Conservation (phyloP, 2,329 filamentous ascomycete species). For the Xylaria sp. region DNA sequence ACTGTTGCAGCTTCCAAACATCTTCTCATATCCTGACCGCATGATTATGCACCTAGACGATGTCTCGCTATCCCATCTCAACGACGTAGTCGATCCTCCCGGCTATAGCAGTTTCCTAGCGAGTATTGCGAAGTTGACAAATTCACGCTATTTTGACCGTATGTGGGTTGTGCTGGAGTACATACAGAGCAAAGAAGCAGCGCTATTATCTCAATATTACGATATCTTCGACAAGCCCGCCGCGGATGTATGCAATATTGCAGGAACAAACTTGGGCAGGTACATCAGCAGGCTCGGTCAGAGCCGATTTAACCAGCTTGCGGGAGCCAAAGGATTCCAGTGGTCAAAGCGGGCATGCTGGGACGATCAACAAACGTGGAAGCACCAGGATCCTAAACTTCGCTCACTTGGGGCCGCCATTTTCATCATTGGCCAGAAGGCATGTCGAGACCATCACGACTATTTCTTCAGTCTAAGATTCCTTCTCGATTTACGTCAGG, state of each 20-base stretch:
- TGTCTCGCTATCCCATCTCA: slow-evolving; percentile 10
- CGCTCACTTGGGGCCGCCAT: slow-evolving; percentile 17
- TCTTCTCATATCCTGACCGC: slow-evolving; percentile 16
- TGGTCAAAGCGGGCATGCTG: slow-evolving; percentile 20
- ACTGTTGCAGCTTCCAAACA: slow-evolving; percentile 13
- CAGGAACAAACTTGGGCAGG: slow-evolving; percentile 5
- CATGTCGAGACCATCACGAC: slow-evolving; percentile 17
- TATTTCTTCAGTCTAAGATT: slow-evolving; percentile 22
- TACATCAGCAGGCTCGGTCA: slow-evolving; percentile 17
- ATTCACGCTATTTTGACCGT: slow-evolving; percentile 17
- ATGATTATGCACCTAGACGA: slow-evolving; percentile 22
- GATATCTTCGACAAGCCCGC: slow-evolving; percentile 11
- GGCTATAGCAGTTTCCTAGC: slow-evolving; percentile 9
- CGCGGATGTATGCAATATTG: neutral
- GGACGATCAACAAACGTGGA: slow-evolving; percentile 22
- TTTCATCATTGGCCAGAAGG: slow-evolving; percentile 19
- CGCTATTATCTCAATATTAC: slow-evolving; percentile 11
- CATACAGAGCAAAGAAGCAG: slow-evolving; percentile 14
- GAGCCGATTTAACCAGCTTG: slow-evolving; percentile 18
- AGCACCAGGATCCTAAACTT: slow-evolving; percentile 7
- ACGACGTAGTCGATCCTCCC: slow-evolving; percentile 3
- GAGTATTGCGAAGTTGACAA: slow-evolving; percentile 17
- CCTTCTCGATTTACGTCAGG: slow-evolving; percentile 9
- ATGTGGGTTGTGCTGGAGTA: slow-evolving; percentile 25
- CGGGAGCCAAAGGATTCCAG: slow-evolving; percentile 13